Conservation (phyloP, 805 yeast genomes). For the Hanseniaspora guilliermondii region DNA sequence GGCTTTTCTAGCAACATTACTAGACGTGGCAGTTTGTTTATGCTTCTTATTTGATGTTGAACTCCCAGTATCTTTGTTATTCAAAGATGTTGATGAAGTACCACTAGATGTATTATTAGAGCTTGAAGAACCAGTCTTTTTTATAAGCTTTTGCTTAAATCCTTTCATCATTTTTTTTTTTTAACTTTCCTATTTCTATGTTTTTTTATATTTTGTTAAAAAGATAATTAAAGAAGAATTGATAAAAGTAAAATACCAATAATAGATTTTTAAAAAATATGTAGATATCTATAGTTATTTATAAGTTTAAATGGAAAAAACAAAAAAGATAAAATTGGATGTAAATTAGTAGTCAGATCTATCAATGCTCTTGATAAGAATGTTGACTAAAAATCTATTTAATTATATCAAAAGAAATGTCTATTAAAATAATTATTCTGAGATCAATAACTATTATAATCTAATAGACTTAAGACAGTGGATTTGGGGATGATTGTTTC, state of each 20-base stretch:
- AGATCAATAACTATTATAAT: background rate
- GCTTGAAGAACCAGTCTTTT: slow-evolving; percentile 22
- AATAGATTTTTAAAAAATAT: no score
- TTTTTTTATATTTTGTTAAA: no score
- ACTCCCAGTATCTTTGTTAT: background rate
- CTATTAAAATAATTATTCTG: background rate
- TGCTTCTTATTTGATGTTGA: background rate
- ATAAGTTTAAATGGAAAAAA: no score
- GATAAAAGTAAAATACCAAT: background rate
- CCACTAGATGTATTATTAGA: slow-evolving; percentile 1
- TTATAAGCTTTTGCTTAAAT: slow-evolving; percentile 43
- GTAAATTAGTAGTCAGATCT: background rate
- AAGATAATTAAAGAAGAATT: no score
- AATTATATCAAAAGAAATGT: background rate
- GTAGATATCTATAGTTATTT: no score
- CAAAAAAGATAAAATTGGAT: background rate
- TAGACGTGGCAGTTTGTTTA: background rate
- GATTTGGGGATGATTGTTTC: background rate
- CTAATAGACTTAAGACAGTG: background rate
- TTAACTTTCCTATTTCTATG: no score
- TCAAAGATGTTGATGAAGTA: background rate
- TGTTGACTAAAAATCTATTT: background rate
- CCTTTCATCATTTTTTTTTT: slow-evolving; percentile 55
- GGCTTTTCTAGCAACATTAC: background rate
- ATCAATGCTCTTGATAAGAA: background rate